phyloP scores from a whole-genome alignment of 1,284 basidiomycete species.

The Rhodotorula sp. region DNA sequence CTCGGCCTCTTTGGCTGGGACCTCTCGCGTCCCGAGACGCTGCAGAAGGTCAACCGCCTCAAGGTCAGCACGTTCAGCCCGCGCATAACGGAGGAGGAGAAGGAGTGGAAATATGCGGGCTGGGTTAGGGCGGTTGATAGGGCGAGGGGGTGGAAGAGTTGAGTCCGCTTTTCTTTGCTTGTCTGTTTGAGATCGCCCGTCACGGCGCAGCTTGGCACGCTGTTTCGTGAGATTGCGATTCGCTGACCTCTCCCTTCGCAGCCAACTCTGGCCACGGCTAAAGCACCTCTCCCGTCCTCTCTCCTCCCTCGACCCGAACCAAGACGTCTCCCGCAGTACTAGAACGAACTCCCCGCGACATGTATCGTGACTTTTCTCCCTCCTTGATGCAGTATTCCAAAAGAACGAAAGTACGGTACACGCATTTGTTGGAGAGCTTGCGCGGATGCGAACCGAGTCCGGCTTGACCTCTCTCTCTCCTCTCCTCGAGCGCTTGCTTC shows the following conservation, averaged over 20 bases:
- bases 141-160: slow-evolving; percentile 67
- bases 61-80: slow-evolving; percentile 74
- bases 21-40: slow-evolving; percentile 75
- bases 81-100: slow-evolving; percentile 55
- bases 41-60: slow-evolving; percentile 84
- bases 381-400: too few relatives aligned
- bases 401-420: too few relatives aligned
- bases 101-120: slow-evolving; percentile 57
- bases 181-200: too few relatives aligned
- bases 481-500: too few relatives aligned
- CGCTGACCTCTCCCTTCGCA: slow-evolving; percentile 1
- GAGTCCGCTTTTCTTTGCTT: slow-evolving; percentile 1
- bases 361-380: too few relatives aligned
- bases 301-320: background rate
- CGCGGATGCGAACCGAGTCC: too few relatives aligned
- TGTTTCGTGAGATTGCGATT: too few relatives aligned
- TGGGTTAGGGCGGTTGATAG: slow-evolving; percentile 85
- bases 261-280: slow-evolving; percentile 39
- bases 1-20: slow-evolving; percentile 94
- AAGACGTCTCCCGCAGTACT: background rate
- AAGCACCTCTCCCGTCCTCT: background rate
- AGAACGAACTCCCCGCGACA: too few relatives aligned
- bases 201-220: background rate
- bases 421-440: too few relatives aligned
- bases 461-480: too few relatives aligned